Evolutionary conservation across 768 basidiomycete genomes (phyloP).

Genomic region (Tylopilus balloui): DNA sequence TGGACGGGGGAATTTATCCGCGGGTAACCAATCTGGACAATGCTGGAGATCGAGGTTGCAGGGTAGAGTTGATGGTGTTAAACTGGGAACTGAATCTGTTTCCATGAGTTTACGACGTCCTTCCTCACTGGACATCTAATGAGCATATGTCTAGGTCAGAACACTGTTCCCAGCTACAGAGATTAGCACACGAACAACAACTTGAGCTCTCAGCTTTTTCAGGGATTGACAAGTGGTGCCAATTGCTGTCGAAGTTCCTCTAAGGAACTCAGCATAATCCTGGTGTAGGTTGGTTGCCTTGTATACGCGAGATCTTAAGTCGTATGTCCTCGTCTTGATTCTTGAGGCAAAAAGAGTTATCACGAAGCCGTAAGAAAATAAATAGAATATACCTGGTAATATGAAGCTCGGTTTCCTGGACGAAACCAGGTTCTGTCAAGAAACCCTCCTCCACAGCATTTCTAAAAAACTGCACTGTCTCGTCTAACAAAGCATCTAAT

Average conservation of each 20-base stretch:
- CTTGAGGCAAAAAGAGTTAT: not conserved
- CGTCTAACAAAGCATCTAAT: slow-evolving; percentile 1
- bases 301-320: not conserved
- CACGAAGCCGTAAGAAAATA: too few species aligned
- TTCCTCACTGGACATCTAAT: not conserved
- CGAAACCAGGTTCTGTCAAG: not conserved
- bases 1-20: too few species aligned
- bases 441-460: slow-evolving; percentile 7
- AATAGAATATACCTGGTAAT: not conserved
- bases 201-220: not conserved
- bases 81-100: too few species aligned
- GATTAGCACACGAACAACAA: not conserved
- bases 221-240: not conserved
- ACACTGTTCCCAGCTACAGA: too few species aligned
- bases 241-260: slow-evolving; percentile 2
- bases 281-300: not conserved
- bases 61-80: too few species aligned
- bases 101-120: not conserved
- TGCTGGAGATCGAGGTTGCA: too few species aligned
- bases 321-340: not conserved
- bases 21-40: too few species aligned
- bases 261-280: not conserved
- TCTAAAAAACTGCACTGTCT: not conserved
- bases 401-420: not conserved
- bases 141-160: not conserved